Evolutionary conservation across 306 rosid genomes (phyloP), one percentile per base, ranked within the genome.

Genomic region (Canavalia ensiformis): DNA sequence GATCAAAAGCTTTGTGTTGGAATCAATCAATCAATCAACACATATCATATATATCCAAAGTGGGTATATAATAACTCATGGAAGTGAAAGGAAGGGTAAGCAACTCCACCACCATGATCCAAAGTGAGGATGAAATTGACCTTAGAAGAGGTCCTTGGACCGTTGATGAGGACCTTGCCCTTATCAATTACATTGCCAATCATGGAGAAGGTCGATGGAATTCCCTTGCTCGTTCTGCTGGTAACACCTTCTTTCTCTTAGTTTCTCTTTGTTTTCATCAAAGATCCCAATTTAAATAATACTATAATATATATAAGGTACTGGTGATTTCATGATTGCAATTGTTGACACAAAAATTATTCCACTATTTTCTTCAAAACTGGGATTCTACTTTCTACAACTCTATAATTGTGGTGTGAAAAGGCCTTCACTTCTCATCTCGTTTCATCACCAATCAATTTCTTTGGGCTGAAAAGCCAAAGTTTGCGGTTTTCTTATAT

Each of bases 131-230:
- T 0, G 82, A 81, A 44, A 81, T 81, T 87, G 92, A 94, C 75
- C 90, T 94, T 5, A 78, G 98, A 75, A 67, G 98, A 84, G 98
- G 98, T 9, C 98, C 98, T 0, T 94, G 98, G 98, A 94, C 97
- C 30, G 94, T 84, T 2, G 98, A 92, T 51, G 98, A 94, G 46
- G 98, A 94, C 66, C 87, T 89, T 72, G 85, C 91, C 33, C 97
- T 94, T 82, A 89, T 90, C 75, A 90, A 92, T 90, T 92, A 94
- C 95, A 92, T 94, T 90, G 88, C 92, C n/a, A 89, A 75, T 84
- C 90, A 94, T 9, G 98, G 98, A 13, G 98, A 94, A 80, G 97
- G 98, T 78, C 95, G 98, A 54, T 94, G 98, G 98, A 94, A 94
- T 51, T 89, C 94, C 49, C 95, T 94, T 35, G 92, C 98, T 35